A percentile compares a stretch with the other conserved stretches of the same genome.
These are phyloP conservation scores for Ajuga chamaepitys DNA, from an alignment of 257 asterid genomes.

Conservation along the genomic window DNA sequence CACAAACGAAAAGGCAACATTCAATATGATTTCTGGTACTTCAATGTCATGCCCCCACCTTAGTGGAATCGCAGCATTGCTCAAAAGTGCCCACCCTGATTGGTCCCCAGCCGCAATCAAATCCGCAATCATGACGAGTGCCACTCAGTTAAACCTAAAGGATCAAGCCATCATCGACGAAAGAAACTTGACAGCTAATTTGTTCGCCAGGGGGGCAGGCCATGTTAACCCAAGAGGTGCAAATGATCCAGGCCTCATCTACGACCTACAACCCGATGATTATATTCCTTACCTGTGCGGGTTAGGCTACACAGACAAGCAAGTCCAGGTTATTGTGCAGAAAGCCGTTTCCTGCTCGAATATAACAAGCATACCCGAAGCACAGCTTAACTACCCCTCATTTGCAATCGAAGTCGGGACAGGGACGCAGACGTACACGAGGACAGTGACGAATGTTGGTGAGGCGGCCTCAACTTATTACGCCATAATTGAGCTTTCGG, in stretches of 20 bases:
- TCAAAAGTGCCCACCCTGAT: slow-evolving; percentile 38
- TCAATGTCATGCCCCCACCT: slow-evolving; percentile 57
- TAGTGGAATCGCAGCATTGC: slow-evolving; percentile 38
- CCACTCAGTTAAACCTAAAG: slow-evolving; percentile 6
- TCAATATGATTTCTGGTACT: slow-evolving; percentile 41
- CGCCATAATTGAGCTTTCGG: neutral
- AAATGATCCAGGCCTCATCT: slow-evolving; percentile 39
- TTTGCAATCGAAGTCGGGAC: slow-evolving; percentile 21
- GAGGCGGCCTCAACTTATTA: slow-evolving; percentile 24
- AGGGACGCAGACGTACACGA: slow-evolving; percentile 7
- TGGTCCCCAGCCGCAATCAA: slow-evolving; percentile 56
- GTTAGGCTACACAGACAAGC: slow-evolving; percentile 21
- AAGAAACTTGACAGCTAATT: slow-evolving; percentile 17
- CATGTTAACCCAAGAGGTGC: slow-evolving; percentile 43
- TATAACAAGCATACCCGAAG: slow-evolving; percentile 21
- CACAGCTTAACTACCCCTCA: slow-evolving; percentile 39
- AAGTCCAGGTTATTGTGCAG: slow-evolving; percentile 21
- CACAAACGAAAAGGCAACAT: slow-evolving; percentile 17
- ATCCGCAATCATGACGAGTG: slow-evolving; percentile 46
- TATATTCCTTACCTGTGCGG: slow-evolving; percentile 49
- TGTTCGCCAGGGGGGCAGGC: slow-evolving; percentile 40
- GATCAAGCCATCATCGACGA: slow-evolving; percentile 25
- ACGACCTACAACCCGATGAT: slow-evolving; percentile 31
- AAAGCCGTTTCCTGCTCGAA: slow-evolving; percentile 14
- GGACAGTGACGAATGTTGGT: slow-evolving; percentile 45